Base-by-base conservation (phyloP, 768 basidiomycete species). In the Boletus edulis region DNA sequence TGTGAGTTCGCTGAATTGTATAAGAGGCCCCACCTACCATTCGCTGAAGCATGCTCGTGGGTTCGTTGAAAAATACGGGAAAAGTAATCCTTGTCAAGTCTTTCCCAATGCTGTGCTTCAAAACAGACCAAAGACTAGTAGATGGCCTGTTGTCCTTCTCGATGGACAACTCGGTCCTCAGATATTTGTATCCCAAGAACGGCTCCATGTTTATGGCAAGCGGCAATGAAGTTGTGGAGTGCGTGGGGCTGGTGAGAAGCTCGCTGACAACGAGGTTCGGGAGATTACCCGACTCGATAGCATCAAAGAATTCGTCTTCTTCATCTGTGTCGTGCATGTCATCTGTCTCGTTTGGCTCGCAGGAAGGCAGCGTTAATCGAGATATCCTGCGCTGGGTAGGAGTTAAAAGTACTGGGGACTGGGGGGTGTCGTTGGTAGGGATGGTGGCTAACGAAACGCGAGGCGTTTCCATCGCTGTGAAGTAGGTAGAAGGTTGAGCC, bases 281-380 rank as follows among this genome's bases (percentile, higher is more conserved):
- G 0, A 95, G 73, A 40, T 78, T 84, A 45, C 88, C 87, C 15
- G 84, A 72, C 66, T 98, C 95, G 64, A 98, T 94, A 31, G 96
- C 95, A 68, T 98, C 96, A 67, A 96, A 98, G 72, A 98, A 98
- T 71, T 98, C 94, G 72, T 98, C 96, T 65, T 94, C 89, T 41
- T 91, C 89, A 62, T 90, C 89, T 1, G 87, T 88, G 51, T 81
- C 81, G 20, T 63, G 62, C 1, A 50, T 44, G 2, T 67, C 72
- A 2, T 72, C 72, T 11, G 76, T 77, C 15, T 71, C 72, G 5
- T 71, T 70, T 15, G 64, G 40, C 8, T 31, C 5, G 1, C n/a
- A 57, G 34, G 59, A 47, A 12, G 63, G 62, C 11, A 52, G 38
- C 10, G 38, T 56, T 18, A 59, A 40, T 24, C 55, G 66, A 4